Base-by-base conservation (phyloP, 129 eudicot species). In the Saposhnikovia divaricata region DNA sequence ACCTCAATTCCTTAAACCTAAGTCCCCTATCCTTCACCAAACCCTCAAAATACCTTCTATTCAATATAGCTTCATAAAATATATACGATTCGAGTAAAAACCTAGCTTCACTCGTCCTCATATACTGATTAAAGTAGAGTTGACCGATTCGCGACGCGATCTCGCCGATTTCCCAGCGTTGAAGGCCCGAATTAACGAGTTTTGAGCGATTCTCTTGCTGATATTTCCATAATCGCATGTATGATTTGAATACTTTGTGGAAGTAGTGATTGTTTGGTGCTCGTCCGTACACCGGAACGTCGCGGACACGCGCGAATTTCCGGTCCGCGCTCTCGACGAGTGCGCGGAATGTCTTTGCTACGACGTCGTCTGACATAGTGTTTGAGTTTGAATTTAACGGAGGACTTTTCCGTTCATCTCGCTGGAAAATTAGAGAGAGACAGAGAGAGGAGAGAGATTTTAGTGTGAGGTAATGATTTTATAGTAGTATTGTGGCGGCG, bases 131-230 rank as follows among this genome's bases (percentile, higher is more conserved):
- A 80, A 83, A 94, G 74, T 94, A 94, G 5, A 94, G 87, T 85
- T 94, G 98, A 34, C 98, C 98, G 57, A 94, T 94, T 75, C 98
- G 83, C 2, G 98, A 94, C 0, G 98, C 98, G 93, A 94, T 94
- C 90, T 94, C 98, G 16, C 98, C 98, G 82, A 94, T 94, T 83
- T 94, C 97, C 97, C 96, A 92, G 8, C 98, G 82, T 75, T 92
- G 93, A 18, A 94, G 91, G 4, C 98, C 98, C 31, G 90, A 84
- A 28, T 85, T 92, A 21, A 87, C 85, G 19, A 94, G 85, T 76
- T 80, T 82, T 7, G 85, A 50, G 16, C 98, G 88, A 84, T 94
- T 88, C 77, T 87, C 82, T 34, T 91, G 97, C 90, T 94, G 98
- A 79, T 57, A 92, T 78, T 90, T 89, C 98, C 98, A 94, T 66